These are phyloP conservation scores for Spergularia marina DNA, from an alignment of 148 eudicot genomes.

Conservation along the genomic window DNA sequence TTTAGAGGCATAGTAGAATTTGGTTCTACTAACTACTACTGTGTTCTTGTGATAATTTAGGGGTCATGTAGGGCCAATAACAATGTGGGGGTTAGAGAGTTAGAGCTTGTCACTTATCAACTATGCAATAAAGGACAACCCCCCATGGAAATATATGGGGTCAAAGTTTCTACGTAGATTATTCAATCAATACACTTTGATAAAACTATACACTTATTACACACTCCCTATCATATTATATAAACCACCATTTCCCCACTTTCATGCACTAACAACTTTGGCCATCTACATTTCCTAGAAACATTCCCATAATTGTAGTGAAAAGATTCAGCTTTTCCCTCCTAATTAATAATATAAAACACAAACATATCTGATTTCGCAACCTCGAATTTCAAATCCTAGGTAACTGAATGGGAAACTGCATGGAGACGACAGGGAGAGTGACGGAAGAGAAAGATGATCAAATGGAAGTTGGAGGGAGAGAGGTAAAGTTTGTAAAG, in stretches of 20 bases:
- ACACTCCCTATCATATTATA: slow-evolving; percentile 14
- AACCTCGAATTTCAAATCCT: background rate
- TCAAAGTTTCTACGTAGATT: slow-evolving; percentile 24
- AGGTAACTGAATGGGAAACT: slow-evolving; percentile 49
- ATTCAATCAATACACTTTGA: background rate
- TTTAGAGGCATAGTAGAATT: too few relatives aligned
- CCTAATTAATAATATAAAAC: background rate
- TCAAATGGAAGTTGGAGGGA: slow-evolving; percentile 6
- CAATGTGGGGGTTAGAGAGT: slow-evolving; percentile 33
- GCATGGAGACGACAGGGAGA: slow-evolving; percentile 31
- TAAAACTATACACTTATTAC: background rate
- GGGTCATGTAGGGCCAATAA: slow-evolving; percentile 22
- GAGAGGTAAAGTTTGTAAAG: slow-evolving; percentile 22
- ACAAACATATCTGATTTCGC: background rate
- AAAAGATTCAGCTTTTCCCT: background rate
- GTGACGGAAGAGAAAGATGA: slow-evolving; percentile 13
- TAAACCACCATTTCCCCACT: slow-evolving; percentile 2
- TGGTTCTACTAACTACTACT: too few relatives aligned
- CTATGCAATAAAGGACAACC: slow-evolving; percentile 23
- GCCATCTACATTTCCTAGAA: background rate
- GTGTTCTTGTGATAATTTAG: too few relatives aligned
- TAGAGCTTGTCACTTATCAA: slow-evolving; percentile 24
- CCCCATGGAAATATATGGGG: background rate
- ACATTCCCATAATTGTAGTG: background rate
- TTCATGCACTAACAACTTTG: slow-evolving; percentile 19